Conservation (phyloP, 192 early-diverging fungal genomes). For the Geranomyces michiganensis region DNA sequence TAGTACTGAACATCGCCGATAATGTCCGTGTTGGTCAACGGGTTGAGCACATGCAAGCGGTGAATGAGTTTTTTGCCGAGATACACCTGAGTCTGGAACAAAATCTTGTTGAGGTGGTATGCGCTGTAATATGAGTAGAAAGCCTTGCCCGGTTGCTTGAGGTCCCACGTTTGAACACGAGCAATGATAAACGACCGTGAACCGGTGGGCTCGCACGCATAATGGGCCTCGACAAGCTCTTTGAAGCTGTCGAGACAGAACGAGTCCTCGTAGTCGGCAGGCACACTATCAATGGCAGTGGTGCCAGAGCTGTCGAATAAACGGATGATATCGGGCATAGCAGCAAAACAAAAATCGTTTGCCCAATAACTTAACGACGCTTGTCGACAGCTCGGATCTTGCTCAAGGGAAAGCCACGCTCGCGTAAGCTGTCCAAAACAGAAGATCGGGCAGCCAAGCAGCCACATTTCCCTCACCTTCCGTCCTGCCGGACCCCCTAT, state of each 20-base stretch:
- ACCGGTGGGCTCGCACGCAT: slow-evolving; percentile 42
- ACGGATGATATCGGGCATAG: slow-evolving; percentile 43
- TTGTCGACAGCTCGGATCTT: too few relatives aligned
- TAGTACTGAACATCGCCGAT: slow-evolving; percentile 69
- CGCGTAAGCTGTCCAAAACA: too few relatives aligned
- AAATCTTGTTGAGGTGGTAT: slow-evolving; percentile 65
- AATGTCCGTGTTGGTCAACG: slow-evolving; percentile 67
- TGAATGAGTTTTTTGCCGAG: slow-evolving; percentile 67
- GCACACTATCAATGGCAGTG: slow-evolving; percentile 56
- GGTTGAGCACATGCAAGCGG: slow-evolving; percentile 66
- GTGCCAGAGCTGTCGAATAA: slow-evolving; percentile 57
- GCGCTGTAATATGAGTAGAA: slow-evolving; percentile 49
- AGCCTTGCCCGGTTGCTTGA: slow-evolving; percentile 56
- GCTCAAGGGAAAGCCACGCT: too few relatives aligned
- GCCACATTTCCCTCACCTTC: too few relatives aligned
- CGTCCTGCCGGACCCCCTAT: too few relatives aligned
- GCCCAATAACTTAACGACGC: too few relatives aligned
- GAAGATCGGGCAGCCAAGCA: too few relatives aligned
- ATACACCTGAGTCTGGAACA: slow-evolving; percentile 69
- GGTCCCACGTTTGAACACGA: slow-evolving; percentile 65
- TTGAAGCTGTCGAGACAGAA: slow-evolving; percentile 63
- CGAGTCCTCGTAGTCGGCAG: slow-evolving; percentile 64
- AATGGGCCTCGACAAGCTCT: slow-evolving; percentile 52
- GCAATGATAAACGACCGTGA: slow-evolving; percentile 63
- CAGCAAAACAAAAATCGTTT: too few relatives aligned